Evolutionary conservation across 306 rosid genomes (phyloP).

Genomic region (Ammopiptanthus mongolicus): DNA sequence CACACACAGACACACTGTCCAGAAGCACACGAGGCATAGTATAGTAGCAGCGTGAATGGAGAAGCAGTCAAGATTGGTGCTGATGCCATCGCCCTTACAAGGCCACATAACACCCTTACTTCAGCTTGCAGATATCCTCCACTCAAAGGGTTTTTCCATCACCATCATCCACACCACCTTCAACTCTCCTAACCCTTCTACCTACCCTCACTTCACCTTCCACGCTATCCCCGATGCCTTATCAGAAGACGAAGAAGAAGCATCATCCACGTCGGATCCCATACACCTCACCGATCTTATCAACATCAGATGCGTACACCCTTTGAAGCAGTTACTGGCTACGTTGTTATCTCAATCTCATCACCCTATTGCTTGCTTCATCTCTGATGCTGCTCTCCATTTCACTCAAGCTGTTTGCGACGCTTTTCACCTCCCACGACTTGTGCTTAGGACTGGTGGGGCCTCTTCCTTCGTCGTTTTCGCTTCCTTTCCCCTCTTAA

Average conservation of each 20-base stretch:
- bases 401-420: conserved; percentile 25
- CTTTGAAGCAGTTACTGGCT: conserved; percentile 19
- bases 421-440: background rate
- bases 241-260: conserved; percentile 9
- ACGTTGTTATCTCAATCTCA: background rate
- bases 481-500: conserved; percentile 18
- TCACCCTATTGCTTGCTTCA: conserved; percentile 2
- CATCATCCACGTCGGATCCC: conserved; percentile 3
- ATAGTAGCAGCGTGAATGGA: background rate
- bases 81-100: conserved; percentile 43
- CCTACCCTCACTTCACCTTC: conserved; percentile 45
- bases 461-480: conserved; percentile 16
- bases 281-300: conserved; percentile 14
- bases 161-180: conserved; percentile 39
- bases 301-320: conserved; percentile 8
- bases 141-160: conserved; percentile 46
- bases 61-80: conserved; percentile 12
- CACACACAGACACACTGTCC: no score
- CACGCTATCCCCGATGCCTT: conserved; percentile 27
- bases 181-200: conserved; percentile 45
- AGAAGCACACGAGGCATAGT: no score
- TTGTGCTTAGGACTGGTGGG: conserved; percentile 29
- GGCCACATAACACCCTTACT: conserved; percentile 62
- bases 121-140: conserved; percentile 39
- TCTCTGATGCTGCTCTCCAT: conserved; percentile 19